Conservation (phyloP, 176 grass and related monocot genomes). For the Poa pratensis region DNA sequence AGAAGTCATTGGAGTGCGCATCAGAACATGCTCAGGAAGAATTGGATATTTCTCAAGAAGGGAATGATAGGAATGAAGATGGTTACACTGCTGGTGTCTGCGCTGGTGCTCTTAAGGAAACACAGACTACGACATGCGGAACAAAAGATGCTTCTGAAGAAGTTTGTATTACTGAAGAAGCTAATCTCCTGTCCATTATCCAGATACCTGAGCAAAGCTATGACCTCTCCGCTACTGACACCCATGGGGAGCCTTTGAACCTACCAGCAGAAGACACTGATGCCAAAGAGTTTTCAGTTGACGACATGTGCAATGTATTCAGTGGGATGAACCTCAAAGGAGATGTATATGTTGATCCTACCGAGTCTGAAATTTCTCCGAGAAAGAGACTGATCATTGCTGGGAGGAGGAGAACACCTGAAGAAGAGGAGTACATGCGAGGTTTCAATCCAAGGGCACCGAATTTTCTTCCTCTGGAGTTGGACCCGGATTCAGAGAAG, state of each 20-base stretch:
- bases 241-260: background rate
- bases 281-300: constrained; percentile 45
- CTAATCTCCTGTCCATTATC: background rate
- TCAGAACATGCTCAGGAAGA: constrained; percentile 25
- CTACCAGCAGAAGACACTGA: constrained; percentile 23
- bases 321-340: constrained; percentile 61
- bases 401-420: constrained; percentile 58
- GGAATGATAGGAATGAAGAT: background rate
- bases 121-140: background rate
- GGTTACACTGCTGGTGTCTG: background rate
- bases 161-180: constrained; percentile 10
- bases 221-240: background rate
- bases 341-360: constrained; percentile 52
- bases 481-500: constrained; percentile 78
- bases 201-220: background rate
- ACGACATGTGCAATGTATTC: constrained; percentile 62
- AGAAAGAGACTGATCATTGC: constrained; percentile 56
- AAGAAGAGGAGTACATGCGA: constrained; percentile 68
- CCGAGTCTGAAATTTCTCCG: constrained; percentile 41
- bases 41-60: constrained; percentile 18
- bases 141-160: constrained; percentile 16
- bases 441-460: constrained; percentile 80
- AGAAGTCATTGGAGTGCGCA: background rate
- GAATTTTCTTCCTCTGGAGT: constrained; percentile 76
- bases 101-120: background rate